Evolutionary conservation across 73 alveolate genomes (phyloP), one percentile per base, ranked within the genome.

Genomic region (Paramecium pentaurelia): DNA sequence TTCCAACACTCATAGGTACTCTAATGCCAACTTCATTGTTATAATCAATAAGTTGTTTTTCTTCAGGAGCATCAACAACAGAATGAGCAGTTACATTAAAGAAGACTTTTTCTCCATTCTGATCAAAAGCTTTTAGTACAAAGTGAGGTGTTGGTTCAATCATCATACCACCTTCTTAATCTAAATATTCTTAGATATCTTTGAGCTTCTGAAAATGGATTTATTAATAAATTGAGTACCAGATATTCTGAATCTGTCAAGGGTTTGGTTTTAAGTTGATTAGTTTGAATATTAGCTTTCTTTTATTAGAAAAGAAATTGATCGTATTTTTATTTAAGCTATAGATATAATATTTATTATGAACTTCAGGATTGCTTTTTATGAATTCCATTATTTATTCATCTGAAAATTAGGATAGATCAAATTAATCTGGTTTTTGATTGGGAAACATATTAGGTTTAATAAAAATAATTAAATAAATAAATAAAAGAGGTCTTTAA

Each of bases 1-100:
- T 59, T 10, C 96, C 96, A 36, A 93, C 71, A 45, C 93, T 71
- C 86, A 93, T 71, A 32, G 96, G 96, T n/a, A 93, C 96, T 93
- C 95, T 88, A 32, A 93, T 37, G 1, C 95, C 96, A 2, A 71
- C 71, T 18, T 92, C 88, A 77, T 93, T 92, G 10, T 93, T 92
- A 44, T 64, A 64, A 45, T 93, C 88, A 47, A 88, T 90, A 38
- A 93, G 25, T 49, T 92, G 60, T 37, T 93, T 70, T 49, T 93
- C 95, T 54, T 88, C 93, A 8, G 96, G 95, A 6, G 71, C 71
- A 54, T 93, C 96, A 44, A 93, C 86, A 8, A 93, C 44, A 2
- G 93, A 92, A 77, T 93, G 96, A 6, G 93, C 16, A 71, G 92
- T 49, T 22, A 93, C 47, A 38, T 93, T 93, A 22, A 93, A 42